Conservation (phyloP, 2,329 filamentous ascomycete species). For the Parafenestella ontariensis region DNA sequence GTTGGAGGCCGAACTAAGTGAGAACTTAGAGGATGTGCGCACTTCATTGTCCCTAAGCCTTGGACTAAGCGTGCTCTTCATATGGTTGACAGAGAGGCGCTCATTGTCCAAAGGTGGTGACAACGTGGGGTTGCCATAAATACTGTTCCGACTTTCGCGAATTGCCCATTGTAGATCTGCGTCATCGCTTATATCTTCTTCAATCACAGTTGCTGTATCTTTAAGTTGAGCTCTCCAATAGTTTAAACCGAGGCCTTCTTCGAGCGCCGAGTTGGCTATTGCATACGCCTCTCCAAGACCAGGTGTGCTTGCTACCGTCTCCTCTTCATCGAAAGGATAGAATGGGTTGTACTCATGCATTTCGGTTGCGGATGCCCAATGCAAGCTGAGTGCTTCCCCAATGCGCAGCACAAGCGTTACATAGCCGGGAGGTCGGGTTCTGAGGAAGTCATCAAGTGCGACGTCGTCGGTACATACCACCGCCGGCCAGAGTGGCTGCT, state of each 20-base stretch:
- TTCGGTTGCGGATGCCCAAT: constrained; percentile 24
- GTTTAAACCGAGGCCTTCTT: constrained; percentile 3
- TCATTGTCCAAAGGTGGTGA: background rate
- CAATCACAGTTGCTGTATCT: background rate
- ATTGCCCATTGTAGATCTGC: background rate
- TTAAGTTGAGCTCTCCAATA: constrained; percentile 19
- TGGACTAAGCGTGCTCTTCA: background rate
- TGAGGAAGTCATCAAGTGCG: constrained; percentile 10
- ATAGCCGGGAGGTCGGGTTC: constrained; percentile 16
- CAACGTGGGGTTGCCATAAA: background rate
- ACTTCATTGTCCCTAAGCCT: background rate
- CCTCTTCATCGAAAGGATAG: background rate
- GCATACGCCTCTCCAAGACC: constrained; percentile 20
- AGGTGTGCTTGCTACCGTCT: background rate
- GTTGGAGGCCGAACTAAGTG: background rate
- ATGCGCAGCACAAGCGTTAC: constrained; percentile 22
- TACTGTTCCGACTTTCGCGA: background rate
- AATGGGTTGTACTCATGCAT: constrained; percentile 22
- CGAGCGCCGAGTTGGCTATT: constrained; percentile 3
- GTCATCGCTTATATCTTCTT: constrained; percentile 2
- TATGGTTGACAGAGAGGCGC: background rate
- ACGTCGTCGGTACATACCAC: constrained; percentile 29
- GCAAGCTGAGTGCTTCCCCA: constrained; percentile 18
- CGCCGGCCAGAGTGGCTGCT: constrained; percentile 21
- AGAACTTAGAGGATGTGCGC: background rate